These are phyloP conservation scores for Tanacetum coccineum DNA, from an alignment of 129 eudicot genomes.

Conservation along the genomic window DNA sequence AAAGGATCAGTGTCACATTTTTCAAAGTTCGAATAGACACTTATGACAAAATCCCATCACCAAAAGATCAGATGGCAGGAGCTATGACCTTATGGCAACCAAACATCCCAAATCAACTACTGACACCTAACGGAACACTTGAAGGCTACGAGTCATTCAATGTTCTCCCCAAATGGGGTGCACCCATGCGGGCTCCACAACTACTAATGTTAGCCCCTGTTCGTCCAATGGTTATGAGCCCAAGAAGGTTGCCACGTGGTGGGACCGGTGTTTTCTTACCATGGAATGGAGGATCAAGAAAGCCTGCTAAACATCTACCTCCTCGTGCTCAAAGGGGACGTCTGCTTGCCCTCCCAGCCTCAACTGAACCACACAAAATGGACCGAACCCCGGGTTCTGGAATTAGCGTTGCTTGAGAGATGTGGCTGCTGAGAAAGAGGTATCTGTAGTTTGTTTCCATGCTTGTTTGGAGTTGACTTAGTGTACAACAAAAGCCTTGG, in stretches of 20 bases:
- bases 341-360: constrained; percentile 62
- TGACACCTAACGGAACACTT: constrained; percentile 39
- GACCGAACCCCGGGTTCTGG: constrained; percentile 55
- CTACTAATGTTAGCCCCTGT: constrained; percentile 74
- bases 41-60: constrained; percentile 23
- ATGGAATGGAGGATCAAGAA: constrained; percentile 68
- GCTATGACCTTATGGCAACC: constrained; percentile 91
- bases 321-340: constrained; percentile 94
- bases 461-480: constrained; percentile 26
- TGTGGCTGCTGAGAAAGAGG: neutral
- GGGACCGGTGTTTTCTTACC: constrained; percentile 99
- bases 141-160: constrained; percentile 49
- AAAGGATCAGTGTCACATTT: constrained; percentile 72
- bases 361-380: constrained; percentile 39
- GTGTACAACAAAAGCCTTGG: constrained; percentile 47
- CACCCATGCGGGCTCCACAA: constrained; percentile 50
- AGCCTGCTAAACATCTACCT: constrained; percentile 70
- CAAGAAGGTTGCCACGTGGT: constrained; percentile 58
- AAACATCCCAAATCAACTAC: constrained; percentile 39
- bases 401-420: constrained; percentile 33
- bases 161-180: constrained; percentile 74
- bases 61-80: constrained; percentile 37
- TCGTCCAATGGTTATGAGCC: constrained; percentile 65
- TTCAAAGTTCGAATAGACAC: constrained; percentile 60
- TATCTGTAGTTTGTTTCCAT: constrained; percentile 3